phyloP scores from a whole-genome alignment of 2,329 filamentous ascomycete species.

The Diaporthe aspalathi region DNA sequence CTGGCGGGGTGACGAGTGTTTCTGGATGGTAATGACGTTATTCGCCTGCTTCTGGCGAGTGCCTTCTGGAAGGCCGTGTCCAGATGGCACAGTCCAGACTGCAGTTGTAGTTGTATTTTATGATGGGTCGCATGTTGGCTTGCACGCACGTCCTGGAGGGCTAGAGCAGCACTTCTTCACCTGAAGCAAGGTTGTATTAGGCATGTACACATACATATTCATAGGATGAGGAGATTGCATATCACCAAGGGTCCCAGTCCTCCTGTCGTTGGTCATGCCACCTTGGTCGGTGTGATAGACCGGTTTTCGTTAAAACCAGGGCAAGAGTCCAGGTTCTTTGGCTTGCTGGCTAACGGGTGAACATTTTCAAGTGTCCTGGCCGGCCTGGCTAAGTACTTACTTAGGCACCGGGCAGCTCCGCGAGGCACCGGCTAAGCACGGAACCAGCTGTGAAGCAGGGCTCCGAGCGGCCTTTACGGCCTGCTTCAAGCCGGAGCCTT shows the following conservation, averaged over 20 bases:
- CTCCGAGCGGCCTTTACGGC: not conserved
- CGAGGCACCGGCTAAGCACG: not conserved
- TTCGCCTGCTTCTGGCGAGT: not conserved
- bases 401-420: conserved; percentile 9
- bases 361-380: not conserved
- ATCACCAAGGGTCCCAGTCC: conserved; percentile 17
- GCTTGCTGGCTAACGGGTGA: not conserved
- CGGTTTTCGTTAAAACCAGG: not conserved
- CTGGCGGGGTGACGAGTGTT: not conserved
- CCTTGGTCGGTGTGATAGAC: not conserved
- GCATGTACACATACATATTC: conserved; percentile 31
- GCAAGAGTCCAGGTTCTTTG: not conserved
- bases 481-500: not conserved
- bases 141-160: not conserved
- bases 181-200: conserved; percentile 1
- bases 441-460: not conserved
- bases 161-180: not conserved
- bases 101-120: conserved; percentile 16
- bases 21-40: conserved; percentile 25
- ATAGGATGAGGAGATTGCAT: conserved; percentile 30
- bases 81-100: not conserved
- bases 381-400: not conserved
- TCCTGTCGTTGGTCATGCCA: not conserved
- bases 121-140: not conserved
- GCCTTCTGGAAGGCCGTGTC: not conserved